phyloP scores from a whole-genome alignment of 2,329 filamentous ascomycete species.

The Botrytis tulipae region DNA sequence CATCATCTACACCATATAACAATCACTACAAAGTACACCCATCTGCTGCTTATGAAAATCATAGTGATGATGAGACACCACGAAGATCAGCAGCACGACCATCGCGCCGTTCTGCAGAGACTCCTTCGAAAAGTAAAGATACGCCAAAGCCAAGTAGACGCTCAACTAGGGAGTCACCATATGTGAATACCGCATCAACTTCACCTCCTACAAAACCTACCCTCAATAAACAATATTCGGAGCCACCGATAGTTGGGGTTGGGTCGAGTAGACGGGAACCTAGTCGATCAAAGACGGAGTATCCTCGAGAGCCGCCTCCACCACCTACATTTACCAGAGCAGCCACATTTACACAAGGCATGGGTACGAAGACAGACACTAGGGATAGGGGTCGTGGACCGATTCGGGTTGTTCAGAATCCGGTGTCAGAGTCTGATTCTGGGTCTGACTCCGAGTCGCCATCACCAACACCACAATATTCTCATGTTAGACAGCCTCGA shows the following conservation, averaged over 20 bases:
- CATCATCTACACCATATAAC: slow-evolving; percentile 27
- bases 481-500: slow-evolving; percentile 20
- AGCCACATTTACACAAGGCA: slow-evolving; percentile 30
- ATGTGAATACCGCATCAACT: slow-evolving; percentile 33
- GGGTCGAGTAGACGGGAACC: slow-evolving; percentile 29
- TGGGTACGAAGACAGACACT: slow-evolving; percentile 1
- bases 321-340: slow-evolving; percentile 34
- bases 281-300: slow-evolving; percentile 37
- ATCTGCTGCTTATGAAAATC: slow-evolving; percentile 19
- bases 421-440: slow-evolving; percentile 13
- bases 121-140: slow-evolving; percentile 28
- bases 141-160: slow-evolving; percentile 22
- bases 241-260: slow-evolving; percentile 30
- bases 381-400: slow-evolving; percentile 29
- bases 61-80: slow-evolving; percentile 36
- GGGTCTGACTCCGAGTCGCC: slow-evolving; percentile 15
- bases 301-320: slow-evolving; percentile 27
- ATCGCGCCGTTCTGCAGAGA: slow-evolving; percentile 32
- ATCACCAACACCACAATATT: slow-evolving; percentile 16
- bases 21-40: slow-evolving; percentile 30
- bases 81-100: slow-evolving; percentile 34
- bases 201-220: slow-evolving; percentile 30
- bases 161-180: slow-evolving; percentile 21
- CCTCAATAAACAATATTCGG: slow-evolving; percentile 35
- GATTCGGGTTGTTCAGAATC: slow-evolving; percentile 26